Evolutionary conservation across 305 asterid genomes (phyloP), one percentile per base, ranked within the genome.

Genomic region (Euphrasia arctica): DNA sequence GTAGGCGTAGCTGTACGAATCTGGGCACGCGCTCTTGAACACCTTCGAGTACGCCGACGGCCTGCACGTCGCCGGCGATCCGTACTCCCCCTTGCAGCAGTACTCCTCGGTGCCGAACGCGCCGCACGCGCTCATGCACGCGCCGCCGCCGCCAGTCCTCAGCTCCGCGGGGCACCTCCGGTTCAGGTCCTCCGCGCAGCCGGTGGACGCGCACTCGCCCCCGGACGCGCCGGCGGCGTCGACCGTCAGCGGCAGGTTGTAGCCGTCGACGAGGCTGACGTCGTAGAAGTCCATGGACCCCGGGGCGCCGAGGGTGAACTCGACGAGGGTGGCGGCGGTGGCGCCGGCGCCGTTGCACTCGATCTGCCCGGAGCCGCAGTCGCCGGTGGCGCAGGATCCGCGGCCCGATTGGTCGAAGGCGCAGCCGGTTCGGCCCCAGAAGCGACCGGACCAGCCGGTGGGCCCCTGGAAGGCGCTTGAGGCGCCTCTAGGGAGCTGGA

Each of bases 191-290:
- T 74, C 58, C 10, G 67, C 57, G 65, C 86, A 81, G 62, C 86
- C 84, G 9, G 84, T 76, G 54, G 77, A 42, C 0, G 75, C 75
- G 72, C 87, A 81, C 0, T 11, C 4, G 3, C 22, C 64, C 2
- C 84, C 87, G 9, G 82, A 69, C 2, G 82, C 84, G 28, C 82
- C 84, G 31, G 13, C 58, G 52, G 84, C 59, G 57, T 78, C 79
- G 14, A 79, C 60, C 0, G 64, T 58, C 81, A 79, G 68, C 3
- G 82, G 82, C 74, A 90, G 79, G 58, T 90, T 90, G 75, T 90
- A 90, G 11, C 97, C 97, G 59, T 90, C 97, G 0, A 87, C 97
- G 2, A 90, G 81, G 81, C 95, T 87, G 48, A 90, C 97, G 69
- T 90, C 97, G 14, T 83, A 90, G 79, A 87, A 90, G 56, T 75